Conservation (phyloP, 331 rosid species). For the Dryas integrifolia region DNA sequence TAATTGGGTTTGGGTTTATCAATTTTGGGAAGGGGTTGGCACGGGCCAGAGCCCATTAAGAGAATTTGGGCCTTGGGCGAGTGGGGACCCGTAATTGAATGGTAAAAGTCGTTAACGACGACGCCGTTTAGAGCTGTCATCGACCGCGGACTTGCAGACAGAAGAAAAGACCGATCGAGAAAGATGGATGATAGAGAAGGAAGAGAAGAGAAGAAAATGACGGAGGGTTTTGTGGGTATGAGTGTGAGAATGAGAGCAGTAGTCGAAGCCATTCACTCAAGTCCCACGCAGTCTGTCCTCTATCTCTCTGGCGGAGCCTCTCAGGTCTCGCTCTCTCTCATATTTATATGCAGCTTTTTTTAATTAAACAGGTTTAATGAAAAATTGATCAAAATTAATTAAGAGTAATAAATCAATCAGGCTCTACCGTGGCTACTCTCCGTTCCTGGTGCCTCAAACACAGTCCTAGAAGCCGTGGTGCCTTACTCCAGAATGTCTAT, state of each 20-base stretch:
- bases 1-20: not conserved
- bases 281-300: conserved; percentile 65
- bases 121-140: not conserved
- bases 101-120: not conserved
- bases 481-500: conserved; percentile 74
- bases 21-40: not conserved
- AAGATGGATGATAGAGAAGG: not conserved
- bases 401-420: conserved; percentile 28
- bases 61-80: not conserved
- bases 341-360: not conserved
- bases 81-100: not conserved
- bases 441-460: conserved; percentile 79
- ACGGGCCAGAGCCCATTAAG: not conserved
- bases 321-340: conserved; percentile 37
- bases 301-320: conserved; percentile 82
- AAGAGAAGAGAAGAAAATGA: conserved; percentile 25
- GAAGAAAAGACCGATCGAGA: too few species aligned
- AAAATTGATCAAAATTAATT: not conserved
- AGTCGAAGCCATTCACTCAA: conserved; percentile 70
- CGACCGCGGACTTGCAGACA: not conserved
- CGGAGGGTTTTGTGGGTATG: conserved; percentile 32
- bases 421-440: conserved; percentile 63
- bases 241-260: conserved; percentile 29
- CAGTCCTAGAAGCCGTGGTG: conserved; percentile 70
- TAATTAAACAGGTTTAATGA: not conserved